phyloP scores from a whole-genome alignment of 2,329 filamentous ascomycete genomes.

The Plenodomus tracheiphilus region DNA sequence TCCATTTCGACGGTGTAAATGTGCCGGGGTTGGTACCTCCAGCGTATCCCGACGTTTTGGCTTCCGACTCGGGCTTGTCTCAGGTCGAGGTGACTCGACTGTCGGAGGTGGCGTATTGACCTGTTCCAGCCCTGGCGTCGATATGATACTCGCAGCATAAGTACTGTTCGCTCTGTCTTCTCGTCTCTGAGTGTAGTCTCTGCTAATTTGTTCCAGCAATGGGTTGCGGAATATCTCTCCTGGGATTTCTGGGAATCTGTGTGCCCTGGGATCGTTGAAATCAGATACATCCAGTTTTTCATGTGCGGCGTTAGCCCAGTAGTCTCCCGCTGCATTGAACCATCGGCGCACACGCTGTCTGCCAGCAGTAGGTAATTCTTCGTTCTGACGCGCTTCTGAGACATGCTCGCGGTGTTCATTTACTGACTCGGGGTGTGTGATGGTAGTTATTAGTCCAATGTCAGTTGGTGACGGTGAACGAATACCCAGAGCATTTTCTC shows the following conservation, averaged over 20 bases:
- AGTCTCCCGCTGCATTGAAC: conserved; percentile 50
- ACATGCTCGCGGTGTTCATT: conserved; percentile 1
- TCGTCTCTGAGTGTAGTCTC: conserved; percentile 48
- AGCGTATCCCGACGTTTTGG: conserved; percentile 22
- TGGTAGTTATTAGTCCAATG: conserved; percentile 14
- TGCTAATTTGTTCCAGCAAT: conserved; percentile 44
- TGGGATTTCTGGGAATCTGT: conserved; percentile 60
- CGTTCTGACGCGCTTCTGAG: conserved; percentile 1
- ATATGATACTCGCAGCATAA: conserved; percentile 40
- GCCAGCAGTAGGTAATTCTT: conserved; percentile 14
- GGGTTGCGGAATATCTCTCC: conserved; percentile 56
- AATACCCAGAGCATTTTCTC: conserved; percentile 11
- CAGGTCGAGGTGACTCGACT: conserved; percentile 9
- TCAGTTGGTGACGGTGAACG: conserved; percentile 18
- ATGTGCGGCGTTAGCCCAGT: conserved; percentile 53
- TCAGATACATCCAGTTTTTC: conserved; percentile 52
- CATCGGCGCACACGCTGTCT: conserved; percentile 36
- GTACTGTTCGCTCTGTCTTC: conserved; percentile 45
- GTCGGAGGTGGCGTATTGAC: conserved; percentile 15
- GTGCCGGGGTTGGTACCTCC: conserved; percentile 22
- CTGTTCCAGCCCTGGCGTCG: conserved; percentile 27
- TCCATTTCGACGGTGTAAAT: conserved; percentile 13
- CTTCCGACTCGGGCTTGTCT: conserved; percentile 12
- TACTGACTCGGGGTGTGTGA: conserved; percentile 16
- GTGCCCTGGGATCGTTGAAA: conserved; percentile 52